These are phyloP conservation scores for Pseudohalonectria lignicola DNA, from an alignment of 2,329 filamentous ascomycete species.

Conservation along the genomic window DNA sequence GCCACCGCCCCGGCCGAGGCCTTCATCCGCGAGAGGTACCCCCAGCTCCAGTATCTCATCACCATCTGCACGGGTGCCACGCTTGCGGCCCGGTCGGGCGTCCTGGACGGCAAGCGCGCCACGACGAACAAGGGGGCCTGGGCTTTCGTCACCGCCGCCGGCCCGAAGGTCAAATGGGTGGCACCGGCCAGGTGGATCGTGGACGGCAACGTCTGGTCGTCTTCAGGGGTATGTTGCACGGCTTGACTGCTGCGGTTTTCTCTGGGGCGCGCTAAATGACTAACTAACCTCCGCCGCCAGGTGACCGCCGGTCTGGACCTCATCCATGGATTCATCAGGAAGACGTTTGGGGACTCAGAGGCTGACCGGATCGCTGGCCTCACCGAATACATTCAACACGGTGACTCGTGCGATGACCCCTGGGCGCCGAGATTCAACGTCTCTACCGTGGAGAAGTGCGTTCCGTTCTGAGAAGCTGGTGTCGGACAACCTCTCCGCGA, in stretches of 20 bases:
- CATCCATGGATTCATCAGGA: constrained; percentile 22
- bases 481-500: too few species aligned
- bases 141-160: constrained; percentile 28
- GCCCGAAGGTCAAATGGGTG: constrained; percentile 37
- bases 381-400: constrained; percentile 39
- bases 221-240: constrained; percentile 35
- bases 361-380: constrained; percentile 31
- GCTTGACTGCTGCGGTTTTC: not conserved
- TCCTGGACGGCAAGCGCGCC: constrained; percentile 48
- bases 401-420: constrained; percentile 10
- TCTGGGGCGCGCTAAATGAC: too few species aligned
- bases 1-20: constrained; percentile 22
- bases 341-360: constrained; percentile 36
- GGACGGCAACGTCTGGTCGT: constrained; percentile 57
- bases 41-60: constrained; percentile 41
- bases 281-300: constrained; percentile 20
- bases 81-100: constrained; percentile 44
- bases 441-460: constrained; percentile 3
- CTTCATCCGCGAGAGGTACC: constrained; percentile 34
- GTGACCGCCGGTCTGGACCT: constrained; percentile 16
- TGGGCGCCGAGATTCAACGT: constrained; percentile 8
- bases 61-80: constrained; percentile 58
- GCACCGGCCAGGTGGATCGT: constrained; percentile 50
- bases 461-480: too few species aligned
- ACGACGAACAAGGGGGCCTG: constrained; percentile 58